phyloP scores from a whole-genome alignment of 2,329 filamentous ascomycete genomes.

The Cladosporium halotolerans region DNA sequence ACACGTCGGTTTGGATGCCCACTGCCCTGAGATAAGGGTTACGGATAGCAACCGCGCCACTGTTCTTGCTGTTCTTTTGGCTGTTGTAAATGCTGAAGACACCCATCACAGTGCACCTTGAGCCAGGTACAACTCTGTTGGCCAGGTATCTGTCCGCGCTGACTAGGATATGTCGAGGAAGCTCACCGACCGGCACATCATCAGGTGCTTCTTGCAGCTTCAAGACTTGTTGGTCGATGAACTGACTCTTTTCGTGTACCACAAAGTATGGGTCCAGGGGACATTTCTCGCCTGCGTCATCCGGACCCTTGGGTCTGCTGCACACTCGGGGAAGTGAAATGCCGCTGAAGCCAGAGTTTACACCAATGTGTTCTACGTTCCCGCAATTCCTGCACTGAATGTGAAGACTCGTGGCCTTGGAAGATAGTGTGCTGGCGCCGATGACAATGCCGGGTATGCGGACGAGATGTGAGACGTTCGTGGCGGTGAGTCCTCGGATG shows the following conservation, averaged over 20 bases:
- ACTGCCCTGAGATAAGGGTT: constrained; percentile 92
- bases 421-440: constrained; percentile 91
- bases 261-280: constrained; percentile 95
- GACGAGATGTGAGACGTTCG: constrained; percentile 89
- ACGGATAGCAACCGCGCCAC: constrained; percentile 83
- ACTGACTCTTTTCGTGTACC: constrained; percentile 84
- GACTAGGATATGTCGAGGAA: constrained; percentile 89
- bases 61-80: constrained; percentile 70
- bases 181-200: constrained; percentile 91
- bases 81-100: constrained; percentile 97
- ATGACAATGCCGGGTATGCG: constrained; percentile 97
- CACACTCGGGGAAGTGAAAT: constrained; percentile 79
- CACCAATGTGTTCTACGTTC: constrained; percentile 61
- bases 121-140: constrained; percentile 91
- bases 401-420: constrained; percentile 80
- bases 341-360: constrained; percentile 81
- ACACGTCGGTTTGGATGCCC: constrained; percentile 83
- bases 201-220: constrained; percentile 97
- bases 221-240: constrained; percentile 96
- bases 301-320: constrained; percentile 44
- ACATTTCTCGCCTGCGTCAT: constrained; percentile 67
- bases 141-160: constrained; percentile 95
- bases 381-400: constrained; percentile 86
- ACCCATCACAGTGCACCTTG: constrained; percentile 89
- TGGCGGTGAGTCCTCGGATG: constrained; percentile 88